Base-by-base conservation (phyloP, 192 early-diverging fungal species). In the Mortierella hygrophila region DNA sequence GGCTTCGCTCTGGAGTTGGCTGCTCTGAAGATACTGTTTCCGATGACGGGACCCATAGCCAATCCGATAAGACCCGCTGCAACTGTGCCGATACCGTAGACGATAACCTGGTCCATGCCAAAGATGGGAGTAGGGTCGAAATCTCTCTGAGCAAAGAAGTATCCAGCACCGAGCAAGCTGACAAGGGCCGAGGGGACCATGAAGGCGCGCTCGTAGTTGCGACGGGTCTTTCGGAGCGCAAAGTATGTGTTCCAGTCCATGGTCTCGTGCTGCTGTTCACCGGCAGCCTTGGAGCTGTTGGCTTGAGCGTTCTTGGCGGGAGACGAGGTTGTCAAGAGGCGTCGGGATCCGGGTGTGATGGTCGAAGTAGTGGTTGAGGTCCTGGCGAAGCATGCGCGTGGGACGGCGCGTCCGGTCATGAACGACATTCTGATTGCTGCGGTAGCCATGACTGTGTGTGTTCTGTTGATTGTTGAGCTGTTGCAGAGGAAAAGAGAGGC, bases 101-200 rank as follows among this genome's bases (percentile, higher is more conserved):
- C 88, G 18, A 93, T 35, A 41, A 95, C 41, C 47, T 94, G 94
- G 68, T 95, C 94, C 72, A 94, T 76, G 10, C 95, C 95, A 82
- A 94, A 89, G 74, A 94, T 91, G 21, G 90, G 92, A 41, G 93
- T 91, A 3, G 94, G 94, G 77, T 94, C 91, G 32, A 95, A 89
- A 54, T 92, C 91, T 77, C 92, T 73, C 23, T 88, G 87, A 1
- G 92, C 88, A 78, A 94, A 94, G 20, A 93, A 90, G 37, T 89
- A 88, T 0, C 92, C 91, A 1, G 90, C 93, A 23, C 82, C 57
- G 40, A 42, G 23, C 10, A 79, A 32, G 46, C 90, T 77, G 23
- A 88, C 55, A 13, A 85, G 78, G 11, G 83, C 82, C 40, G 91
- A 92, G 1, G 94, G 94, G 18, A 90, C 81, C 29, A 91, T 90